Base-by-base conservation (phyloP, 768 basidiomycete genomes). In the Suillus cothurnatus region DNA sequence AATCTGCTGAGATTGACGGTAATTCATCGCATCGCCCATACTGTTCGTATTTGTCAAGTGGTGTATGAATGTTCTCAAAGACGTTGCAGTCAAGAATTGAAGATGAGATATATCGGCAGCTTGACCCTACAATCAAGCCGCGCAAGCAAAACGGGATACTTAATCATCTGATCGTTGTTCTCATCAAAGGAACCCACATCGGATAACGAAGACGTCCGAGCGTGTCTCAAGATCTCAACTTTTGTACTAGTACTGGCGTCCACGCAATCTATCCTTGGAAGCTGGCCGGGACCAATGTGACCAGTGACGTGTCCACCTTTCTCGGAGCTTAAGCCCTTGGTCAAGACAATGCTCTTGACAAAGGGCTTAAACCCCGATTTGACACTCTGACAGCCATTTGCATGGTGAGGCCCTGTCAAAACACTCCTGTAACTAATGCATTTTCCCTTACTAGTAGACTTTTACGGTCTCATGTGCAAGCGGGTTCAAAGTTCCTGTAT, bases 211-310 rank as follows among this genome's bases (percentile, higher is more conserved):
- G 72, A 95, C 92, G n/a, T n/a, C n/a, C n/a, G 5, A 81, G 88
- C 11, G 86, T 88, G 6, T 92, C 89, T 74, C 91, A 94, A 75
- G 88, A 6, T 92, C 89, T 74, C 91, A 94, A 75, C 83, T 97
- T 23, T 84, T 84, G 73, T n/a, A 89, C 87, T 1, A 90, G 73
- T n/a, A 89, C 87, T 1, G 90, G 94, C 76, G 84, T 97, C 68
- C 91, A 96, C 76, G 82, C 89, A 49, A 88, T 97, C 69, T 95
- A 93, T 72, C 95, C 95, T n/a, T 7, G 5, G 45, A 94, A 94
- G 12, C 78, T 97, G 63, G 94, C 97, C 71, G 92, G 96, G 80
- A 98, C 95, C 9, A 91, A 89, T 59, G 96, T 97, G 94, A 95
- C 96, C 3, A 79, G 76, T 55, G 72, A 69, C 19, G 83, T 89